These are phyloP conservation scores for Suillus tomentosus DNA, from an alignment of 768 basidiomycete species.

Conservation along the genomic window DNA sequence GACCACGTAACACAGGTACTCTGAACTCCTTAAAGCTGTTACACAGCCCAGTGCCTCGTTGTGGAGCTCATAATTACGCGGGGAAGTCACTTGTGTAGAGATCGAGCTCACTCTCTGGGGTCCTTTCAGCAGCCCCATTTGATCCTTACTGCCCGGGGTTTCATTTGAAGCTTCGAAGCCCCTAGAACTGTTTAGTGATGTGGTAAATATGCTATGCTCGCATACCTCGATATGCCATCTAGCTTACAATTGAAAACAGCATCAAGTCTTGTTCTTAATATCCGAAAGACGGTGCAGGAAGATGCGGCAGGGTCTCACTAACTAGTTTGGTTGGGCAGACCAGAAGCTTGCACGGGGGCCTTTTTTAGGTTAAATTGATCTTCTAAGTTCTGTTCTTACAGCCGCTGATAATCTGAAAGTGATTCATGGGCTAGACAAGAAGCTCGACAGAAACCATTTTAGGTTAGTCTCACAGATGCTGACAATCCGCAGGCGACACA, in stretches of 20 bases:
- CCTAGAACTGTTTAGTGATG: background rate
- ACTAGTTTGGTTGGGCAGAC: background rate
- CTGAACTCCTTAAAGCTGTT: background rate
- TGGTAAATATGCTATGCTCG: background rate
- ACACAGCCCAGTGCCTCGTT: background rate
- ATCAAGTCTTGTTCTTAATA: conserved; percentile 1
- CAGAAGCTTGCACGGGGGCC: background rate
- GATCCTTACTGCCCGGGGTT: background rate
- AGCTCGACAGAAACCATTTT: background rate
- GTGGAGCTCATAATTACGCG: background rate
- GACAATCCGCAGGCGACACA: background rate
- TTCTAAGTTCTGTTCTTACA: background rate
- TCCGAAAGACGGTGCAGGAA: background rate
- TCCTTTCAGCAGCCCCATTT: background rate
- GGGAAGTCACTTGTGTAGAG: background rate
- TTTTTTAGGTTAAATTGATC: background rate
- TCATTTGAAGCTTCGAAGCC: background rate
- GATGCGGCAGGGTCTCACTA: background rate
- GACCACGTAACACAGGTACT: background rate
- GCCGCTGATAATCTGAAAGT: background rate
- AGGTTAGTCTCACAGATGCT: background rate
- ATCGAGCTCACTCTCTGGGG: background rate
- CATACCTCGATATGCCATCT: background rate
- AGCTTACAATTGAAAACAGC: background rate
- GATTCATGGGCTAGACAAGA: background rate